Evolutionary conservation across 2,329 filamentous ascomycete genomes (phyloP).

Genomic region (Myriosclerotinia scirpicola): DNA sequence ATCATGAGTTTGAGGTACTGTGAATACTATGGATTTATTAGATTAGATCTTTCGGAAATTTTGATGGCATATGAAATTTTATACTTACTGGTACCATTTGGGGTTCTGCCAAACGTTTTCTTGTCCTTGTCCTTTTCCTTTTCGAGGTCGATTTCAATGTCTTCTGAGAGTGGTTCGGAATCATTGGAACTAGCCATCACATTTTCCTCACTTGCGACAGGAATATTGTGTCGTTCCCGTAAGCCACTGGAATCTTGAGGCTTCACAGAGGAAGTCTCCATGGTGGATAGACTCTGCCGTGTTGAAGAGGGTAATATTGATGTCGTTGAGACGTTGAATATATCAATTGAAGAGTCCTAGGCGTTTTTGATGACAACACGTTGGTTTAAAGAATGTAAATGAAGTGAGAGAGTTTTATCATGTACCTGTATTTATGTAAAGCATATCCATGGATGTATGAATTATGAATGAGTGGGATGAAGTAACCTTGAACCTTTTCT

Average conservation of each 20-base stretch:
- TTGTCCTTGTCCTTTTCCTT: conserved; percentile 47
- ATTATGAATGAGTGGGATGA: conserved; percentile 19
- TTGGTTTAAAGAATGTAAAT: not conserved
- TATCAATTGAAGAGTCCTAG: not conserved
- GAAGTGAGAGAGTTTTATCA: not conserved
- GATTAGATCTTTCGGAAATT: not conserved
- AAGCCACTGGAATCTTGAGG: conserved; percentile 29
- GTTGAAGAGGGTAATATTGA: conserved; percentile 20
- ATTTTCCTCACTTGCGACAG: conserved; percentile 20
- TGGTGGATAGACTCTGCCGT: conserved; percentile 19
- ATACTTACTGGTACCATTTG: conserved; percentile 79
- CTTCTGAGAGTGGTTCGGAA: conserved; percentile 25
- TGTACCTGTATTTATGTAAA: conserved; percentile 4
- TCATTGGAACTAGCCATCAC: conserved; percentile 21
- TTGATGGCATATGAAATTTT: not conserved
- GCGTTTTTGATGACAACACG: not conserved
- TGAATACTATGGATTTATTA: conserved; percentile 66
- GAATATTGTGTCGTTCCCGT: conserved; percentile 32
- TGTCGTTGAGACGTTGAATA: conserved; percentile 11
- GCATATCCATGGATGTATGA: not conserved
- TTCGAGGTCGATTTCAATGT: conserved; percentile 37
- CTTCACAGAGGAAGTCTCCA: conserved; percentile 25
- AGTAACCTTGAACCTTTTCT: conserved; percentile 9
- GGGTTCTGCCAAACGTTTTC: conserved; percentile 89
- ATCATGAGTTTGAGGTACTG: conserved; percentile 93